Evolutionary conservation across 148 eudicot genomes (phyloP).

Genomic region (Cornus florida): DNA sequence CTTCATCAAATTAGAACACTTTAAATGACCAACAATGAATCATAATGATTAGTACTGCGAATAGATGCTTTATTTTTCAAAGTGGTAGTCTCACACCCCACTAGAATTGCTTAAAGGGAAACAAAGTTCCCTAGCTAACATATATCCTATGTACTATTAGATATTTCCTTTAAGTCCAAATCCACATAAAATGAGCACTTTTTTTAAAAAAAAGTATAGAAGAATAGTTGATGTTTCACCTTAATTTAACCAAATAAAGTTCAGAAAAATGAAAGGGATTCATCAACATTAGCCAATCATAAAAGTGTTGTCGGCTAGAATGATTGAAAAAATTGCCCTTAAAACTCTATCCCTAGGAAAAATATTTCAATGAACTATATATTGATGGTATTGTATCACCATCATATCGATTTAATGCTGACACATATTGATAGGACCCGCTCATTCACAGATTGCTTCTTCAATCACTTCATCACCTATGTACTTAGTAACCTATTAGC

Average conservation of each 20-base stretch:
- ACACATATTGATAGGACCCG: too few relatives aligned
- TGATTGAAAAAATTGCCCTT: neutral
- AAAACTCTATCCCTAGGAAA: too few relatives aligned
- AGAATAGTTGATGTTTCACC: neutral
- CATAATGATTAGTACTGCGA: neutral
- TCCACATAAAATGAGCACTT: neutral
- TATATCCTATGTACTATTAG: neutral
- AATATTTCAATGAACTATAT: too few relatives aligned
- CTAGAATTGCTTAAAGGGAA: neutral
- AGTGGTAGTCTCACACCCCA: neutral
- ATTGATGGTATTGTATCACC: too few relatives aligned
- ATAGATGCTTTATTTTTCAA: neutral
- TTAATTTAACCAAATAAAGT: neutral
- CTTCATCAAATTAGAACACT: too few relatives aligned
- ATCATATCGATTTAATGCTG: too few relatives aligned
- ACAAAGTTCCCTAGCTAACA: neutral
- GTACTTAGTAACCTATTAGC: too few relatives aligned
- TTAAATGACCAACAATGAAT: too few relatives aligned
- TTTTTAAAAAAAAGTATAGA: too few relatives aligned
- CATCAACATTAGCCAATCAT: neutral
- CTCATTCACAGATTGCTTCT: too few relatives aligned
- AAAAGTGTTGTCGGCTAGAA: neutral
- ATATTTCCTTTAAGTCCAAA: neutral
- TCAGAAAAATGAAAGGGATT: neutral
- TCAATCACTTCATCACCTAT: too few relatives aligned